These are phyloP conservation scores for Trametes elegans DNA, from an alignment of 768 basidiomycete genomes.

Conservation along the genomic window DNA sequence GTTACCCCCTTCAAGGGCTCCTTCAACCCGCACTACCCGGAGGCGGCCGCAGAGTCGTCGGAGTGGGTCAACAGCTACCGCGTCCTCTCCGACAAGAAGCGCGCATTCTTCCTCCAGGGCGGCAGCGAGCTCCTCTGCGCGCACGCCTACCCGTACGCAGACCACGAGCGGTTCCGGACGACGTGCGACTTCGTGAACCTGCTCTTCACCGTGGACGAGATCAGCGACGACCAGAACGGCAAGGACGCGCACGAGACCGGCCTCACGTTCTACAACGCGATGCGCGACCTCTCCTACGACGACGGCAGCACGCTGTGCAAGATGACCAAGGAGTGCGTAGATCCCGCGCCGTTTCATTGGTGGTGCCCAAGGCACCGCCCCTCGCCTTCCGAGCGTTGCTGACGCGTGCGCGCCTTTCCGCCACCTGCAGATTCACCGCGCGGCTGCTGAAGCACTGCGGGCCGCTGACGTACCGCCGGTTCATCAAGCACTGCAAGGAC, in stretches of 20 bases:
- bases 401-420: background rate
- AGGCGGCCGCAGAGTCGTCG: slow-evolving; percentile 54
- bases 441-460: slow-evolving; percentile 44
- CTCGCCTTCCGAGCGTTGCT: background rate
- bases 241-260: slow-evolving; percentile 54
- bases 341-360: background rate
- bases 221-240: slow-evolving; percentile 64
- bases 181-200: slow-evolving; percentile 65
- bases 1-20: slow-evolving; percentile 44
- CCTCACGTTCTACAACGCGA: slow-evolving; percentile 48
- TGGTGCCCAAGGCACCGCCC: background rate
- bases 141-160: slow-evolving; percentile 58
- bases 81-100: slow-evolving; percentile 58
- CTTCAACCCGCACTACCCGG: slow-evolving; percentile 56
- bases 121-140: slow-evolving; percentile 62
- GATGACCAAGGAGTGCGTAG: slow-evolving; percentile 59
- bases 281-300: slow-evolving; percentile 50
- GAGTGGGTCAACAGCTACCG: slow-evolving; percentile 62
- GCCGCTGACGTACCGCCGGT: slow-evolving; percentile 47
- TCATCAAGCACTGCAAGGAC: slow-evolving; percentile 48
- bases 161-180: slow-evolving; percentile 54
- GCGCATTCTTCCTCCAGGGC: slow-evolving; percentile 60
- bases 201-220: slow-evolving; percentile 66
- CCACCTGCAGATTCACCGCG: slow-evolving; percentile 45
- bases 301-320: slow-evolving; percentile 55